Percentiles rank a stretch among this genome's conserved stretches.
Conservation (phyloP, 192 early-diverging fungal species). For the Umbelopsis isabellina region DNA sequence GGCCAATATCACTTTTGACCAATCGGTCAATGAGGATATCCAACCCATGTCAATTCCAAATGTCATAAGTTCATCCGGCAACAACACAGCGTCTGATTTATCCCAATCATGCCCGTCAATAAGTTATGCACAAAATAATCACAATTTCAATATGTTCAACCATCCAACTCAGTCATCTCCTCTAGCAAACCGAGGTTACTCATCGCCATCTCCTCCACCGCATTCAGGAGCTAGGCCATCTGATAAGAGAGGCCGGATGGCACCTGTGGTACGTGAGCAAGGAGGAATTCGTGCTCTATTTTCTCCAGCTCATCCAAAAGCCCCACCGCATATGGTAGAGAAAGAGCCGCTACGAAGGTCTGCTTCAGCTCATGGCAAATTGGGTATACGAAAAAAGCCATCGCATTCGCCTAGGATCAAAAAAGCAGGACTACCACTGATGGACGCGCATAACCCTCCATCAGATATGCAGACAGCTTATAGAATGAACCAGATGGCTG, state of each 20-base stretch:
- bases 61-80: background rate
- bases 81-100: background rate
- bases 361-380: constrained; percentile 1
- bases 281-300: constrained; percentile 8
- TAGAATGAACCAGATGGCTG: background rate
- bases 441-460: background rate
- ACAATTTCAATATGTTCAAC: background rate
- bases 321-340: background rate
- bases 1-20: constrained; percentile 18
- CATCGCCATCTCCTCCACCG: background rate
- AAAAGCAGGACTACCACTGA: background rate
- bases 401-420: background rate
- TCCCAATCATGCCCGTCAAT: background rate
- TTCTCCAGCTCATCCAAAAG: background rate
- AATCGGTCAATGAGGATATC: constrained; percentile 9
- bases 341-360: constrained; percentile 7
- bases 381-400: constrained; percentile 1
- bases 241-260: background rate
- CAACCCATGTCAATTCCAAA: constrained; percentile 6
- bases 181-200: background rate
- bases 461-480: constrained; percentile 4
- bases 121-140: background rate
- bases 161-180: background rate
- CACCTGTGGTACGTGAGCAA: background rate
- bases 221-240: background rate